These are phyloP conservation scores for Prunus padus DNA, from an alignment of 306 rosid genomes.

Conservation along the genomic window DNA sequence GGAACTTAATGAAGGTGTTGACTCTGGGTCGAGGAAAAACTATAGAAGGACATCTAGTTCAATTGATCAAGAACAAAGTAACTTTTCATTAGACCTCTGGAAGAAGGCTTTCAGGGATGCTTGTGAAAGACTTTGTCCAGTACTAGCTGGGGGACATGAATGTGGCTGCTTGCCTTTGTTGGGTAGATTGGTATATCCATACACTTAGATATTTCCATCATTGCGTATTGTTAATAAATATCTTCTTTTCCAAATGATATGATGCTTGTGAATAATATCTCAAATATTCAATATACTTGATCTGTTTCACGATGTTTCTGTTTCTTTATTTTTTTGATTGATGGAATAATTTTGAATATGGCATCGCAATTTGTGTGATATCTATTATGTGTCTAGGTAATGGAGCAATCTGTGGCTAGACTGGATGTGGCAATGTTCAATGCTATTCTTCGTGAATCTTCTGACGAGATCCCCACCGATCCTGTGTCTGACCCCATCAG, in stretches of 20 bases:
- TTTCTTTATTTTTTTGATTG: conserved; percentile 6
- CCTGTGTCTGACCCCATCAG: conserved; percentile 95
- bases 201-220: conserved; percentile 13
- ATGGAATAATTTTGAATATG: background rate
- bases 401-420: conserved; percentile 95
- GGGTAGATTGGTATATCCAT: conserved; percentile 70
- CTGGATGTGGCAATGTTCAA: conserved; percentile 97
- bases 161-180: conserved; percentile 93
- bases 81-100: conserved; percentile 79
- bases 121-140: conserved; percentile 85
- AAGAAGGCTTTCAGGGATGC: conserved; percentile 85
- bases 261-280: background rate
- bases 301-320: background rate
- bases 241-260: background rate
- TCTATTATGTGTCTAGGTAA: conserved; percentile 46
- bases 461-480: conserved; percentile 85
- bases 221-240: background rate
- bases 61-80: conserved; percentile 60
- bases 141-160: conserved; percentile 92
- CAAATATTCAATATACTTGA: background rate
- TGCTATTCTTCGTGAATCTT: conserved; percentile 95
- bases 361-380: conserved; percentile 19
- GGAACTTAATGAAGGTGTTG: conserved; percentile 26
- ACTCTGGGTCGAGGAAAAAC: conserved; percentile 43
- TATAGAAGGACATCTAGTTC: conserved; percentile 46